These are phyloP conservation scores for Ogataea zsoltii DNA, from an alignment of 805 yeast species.

Conservation along the genomic window DNA sequence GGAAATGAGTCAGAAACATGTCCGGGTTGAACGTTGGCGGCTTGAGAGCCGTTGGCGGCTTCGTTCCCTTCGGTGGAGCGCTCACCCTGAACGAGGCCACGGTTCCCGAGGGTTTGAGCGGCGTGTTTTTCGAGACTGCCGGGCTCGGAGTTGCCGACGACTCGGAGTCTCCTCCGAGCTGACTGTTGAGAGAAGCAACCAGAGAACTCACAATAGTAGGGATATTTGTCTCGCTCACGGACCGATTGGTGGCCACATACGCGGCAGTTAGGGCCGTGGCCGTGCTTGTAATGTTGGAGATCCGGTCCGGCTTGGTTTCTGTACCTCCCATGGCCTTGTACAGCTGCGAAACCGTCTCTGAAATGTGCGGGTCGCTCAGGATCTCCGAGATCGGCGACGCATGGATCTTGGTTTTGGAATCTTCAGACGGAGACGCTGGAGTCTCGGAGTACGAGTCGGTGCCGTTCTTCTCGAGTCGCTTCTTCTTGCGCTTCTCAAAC, in stretches of 20 bases:
- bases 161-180: neutral
- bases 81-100: slow-evolving; percentile 31
- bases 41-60: slow-evolving; percentile 1
- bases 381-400: slow-evolving; percentile 10
- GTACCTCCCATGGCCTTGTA: slow-evolving; percentile 36
- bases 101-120: slow-evolving; percentile 26
- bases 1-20: slow-evolving; percentile 21
- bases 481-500: slow-evolving; percentile 63
- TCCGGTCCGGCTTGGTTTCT: slow-evolving; percentile 2
- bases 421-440: neutral
- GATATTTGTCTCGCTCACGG: slow-evolving; percentile 19
- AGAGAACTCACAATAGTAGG: slow-evolving; percentile 22
- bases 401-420: slow-evolving; percentile 6
- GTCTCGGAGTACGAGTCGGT: neutral
- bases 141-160: neutral
- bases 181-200: slow-evolving; percentile 18
- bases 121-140: neutral
- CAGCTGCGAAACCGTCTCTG: slow-evolving; percentile 8
- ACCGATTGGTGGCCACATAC: slow-evolving; percentile 32
- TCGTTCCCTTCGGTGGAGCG: slow-evolving; percentile 5
- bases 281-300: slow-evolving; percentile 30
- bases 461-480: slow-evolving; percentile 47
- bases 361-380: slow-evolving; percentile 15
- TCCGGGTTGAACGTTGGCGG: slow-evolving; percentile 27
- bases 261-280: slow-evolving; percentile 42